phyloP scores from a whole-genome alignment of 148 eudicot genomes.

The Arctostaphylos glauca region DNA sequence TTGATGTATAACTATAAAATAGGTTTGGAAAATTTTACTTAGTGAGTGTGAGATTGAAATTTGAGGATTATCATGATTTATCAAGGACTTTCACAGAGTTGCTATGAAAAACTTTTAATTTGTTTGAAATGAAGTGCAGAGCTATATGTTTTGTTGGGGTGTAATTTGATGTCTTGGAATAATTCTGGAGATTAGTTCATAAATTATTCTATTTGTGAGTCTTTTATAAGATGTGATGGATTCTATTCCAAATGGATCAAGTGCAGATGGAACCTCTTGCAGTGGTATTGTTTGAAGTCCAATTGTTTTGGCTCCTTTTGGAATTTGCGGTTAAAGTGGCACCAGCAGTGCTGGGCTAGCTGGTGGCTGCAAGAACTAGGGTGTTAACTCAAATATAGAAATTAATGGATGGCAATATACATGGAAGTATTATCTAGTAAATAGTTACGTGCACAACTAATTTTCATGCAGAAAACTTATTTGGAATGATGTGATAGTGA shows the following conservation, averaged over 20 bases:
- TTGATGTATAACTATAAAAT: not conserved
- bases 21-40: not conserved
- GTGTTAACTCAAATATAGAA: not conserved
- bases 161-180: not conserved
- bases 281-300: no score
- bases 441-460: not conserved
- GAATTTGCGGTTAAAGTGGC: no score
- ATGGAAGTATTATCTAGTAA: not conserved
- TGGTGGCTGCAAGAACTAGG: not conserved
- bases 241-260: not conserved
- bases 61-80: no score
- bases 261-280: no score
- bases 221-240: not conserved
- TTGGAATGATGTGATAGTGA: not conserved
- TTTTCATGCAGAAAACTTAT: not conserved
- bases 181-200: not conserved
- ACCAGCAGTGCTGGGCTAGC: not conserved
- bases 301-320: no score
- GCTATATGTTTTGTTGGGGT: not conserved
- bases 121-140: not conserved
- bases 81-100: not conserved
- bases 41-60: no score
- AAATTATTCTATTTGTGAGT: not conserved
- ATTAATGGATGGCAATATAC: no score
- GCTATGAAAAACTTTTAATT: not conserved